A percentile compares a stretch with the other conserved stretches of the same genome.
phyloP scores from a whole-genome alignment of 139 green algal species.

The Astrephomene gubernaculifera region DNA sequence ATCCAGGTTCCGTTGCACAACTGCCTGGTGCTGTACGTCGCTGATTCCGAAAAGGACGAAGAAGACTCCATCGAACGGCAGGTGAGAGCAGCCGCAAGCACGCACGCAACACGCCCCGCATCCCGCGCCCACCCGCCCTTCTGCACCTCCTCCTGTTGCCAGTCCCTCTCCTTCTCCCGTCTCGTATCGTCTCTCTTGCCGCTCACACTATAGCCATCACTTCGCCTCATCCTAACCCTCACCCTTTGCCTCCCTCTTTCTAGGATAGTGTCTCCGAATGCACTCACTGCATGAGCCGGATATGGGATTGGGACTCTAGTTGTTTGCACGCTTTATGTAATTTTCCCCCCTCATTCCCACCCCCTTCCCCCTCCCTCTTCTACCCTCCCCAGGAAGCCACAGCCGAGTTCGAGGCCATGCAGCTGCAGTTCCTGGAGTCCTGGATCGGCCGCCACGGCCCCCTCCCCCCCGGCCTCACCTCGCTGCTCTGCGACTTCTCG shows the following conservation, averaged over 20 bases:
- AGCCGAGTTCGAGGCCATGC: slow-evolving; percentile 3
- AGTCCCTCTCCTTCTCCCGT: too few relatives aligned
- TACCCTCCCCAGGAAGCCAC: slow-evolving; percentile 15
- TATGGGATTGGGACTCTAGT: too few relatives aligned
- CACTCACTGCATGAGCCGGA: too few relatives aligned
- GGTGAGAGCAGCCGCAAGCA: not conserved
- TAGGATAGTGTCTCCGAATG: too few relatives aligned
- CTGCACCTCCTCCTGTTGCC: too few relatives aligned
- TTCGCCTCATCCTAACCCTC: too few relatives aligned
- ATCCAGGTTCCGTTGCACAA: slow-evolving; percentile 37
- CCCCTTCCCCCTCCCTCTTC: not conserved
- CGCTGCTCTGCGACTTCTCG: slow-evolving; percentile 19
- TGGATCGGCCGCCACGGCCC: slow-evolving; percentile 15
- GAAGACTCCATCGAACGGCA: slow-evolving; percentile 17
- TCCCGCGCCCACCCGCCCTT: too few relatives aligned
- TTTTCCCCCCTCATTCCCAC: not conserved
- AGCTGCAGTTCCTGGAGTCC: slow-evolving; percentile 18
- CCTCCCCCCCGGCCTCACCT: not conserved
- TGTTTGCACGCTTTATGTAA: too few relatives aligned
- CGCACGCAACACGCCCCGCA: too few relatives aligned
- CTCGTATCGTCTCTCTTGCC: too few relatives aligned
- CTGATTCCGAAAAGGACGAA: not conserved
- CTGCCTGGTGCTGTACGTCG: slow-evolving; percentile 17
- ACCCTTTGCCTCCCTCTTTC: too few relatives aligned
- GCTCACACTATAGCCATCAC: too few relatives aligned